Evolutionary conservation across 2,329 filamentous ascomycete species (phyloP).

Genomic region (Trichoderma sp.): DNA sequence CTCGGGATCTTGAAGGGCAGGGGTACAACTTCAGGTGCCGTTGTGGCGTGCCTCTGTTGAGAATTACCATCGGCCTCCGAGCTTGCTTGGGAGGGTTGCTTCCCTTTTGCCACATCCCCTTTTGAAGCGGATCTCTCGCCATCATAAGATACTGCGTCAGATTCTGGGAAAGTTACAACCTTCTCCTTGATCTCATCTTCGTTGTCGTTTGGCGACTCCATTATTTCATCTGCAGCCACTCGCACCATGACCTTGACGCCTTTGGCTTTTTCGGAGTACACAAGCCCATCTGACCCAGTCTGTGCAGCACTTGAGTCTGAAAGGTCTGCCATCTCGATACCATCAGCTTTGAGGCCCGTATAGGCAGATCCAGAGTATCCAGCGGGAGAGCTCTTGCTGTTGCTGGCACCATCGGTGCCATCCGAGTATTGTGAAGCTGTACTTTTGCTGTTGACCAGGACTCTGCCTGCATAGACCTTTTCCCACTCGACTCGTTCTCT

Average conservation of each 20-base stretch:
- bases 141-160: neutral
- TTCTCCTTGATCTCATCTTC: constrained; percentile 33
- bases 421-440: constrained; percentile 49
- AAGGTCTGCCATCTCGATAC: constrained; percentile 58
- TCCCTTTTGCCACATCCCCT: constrained; percentile 15
- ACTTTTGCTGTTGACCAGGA: constrained; percentile 34
- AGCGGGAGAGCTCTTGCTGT: constrained; percentile 38
- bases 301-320: constrained; percentile 32
- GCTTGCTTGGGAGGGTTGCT: constrained; percentile 26
- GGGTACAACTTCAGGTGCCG: constrained; percentile 54
- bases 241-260: constrained; percentile 51
- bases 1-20: constrained; percentile 62
- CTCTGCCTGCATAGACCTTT: constrained; percentile 65
- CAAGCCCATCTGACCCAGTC: constrained; percentile 38
- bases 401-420: constrained; percentile 47
- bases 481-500: constrained; percentile 73
- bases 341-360: constrained; percentile 39
- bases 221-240: constrained; percentile 49
- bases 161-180: neutral
- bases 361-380: constrained; percentile 37
- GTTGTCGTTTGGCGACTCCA: constrained; percentile 19
- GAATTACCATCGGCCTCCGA: constrained; percentile 21
- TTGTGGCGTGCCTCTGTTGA: constrained; percentile 30
- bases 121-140: neutral
- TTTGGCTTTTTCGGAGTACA: constrained; percentile 40